These are phyloP conservation scores for Urostyla sp. DNA, from an alignment of 73 alveolate species.

Conservation along the genomic window DNA sequence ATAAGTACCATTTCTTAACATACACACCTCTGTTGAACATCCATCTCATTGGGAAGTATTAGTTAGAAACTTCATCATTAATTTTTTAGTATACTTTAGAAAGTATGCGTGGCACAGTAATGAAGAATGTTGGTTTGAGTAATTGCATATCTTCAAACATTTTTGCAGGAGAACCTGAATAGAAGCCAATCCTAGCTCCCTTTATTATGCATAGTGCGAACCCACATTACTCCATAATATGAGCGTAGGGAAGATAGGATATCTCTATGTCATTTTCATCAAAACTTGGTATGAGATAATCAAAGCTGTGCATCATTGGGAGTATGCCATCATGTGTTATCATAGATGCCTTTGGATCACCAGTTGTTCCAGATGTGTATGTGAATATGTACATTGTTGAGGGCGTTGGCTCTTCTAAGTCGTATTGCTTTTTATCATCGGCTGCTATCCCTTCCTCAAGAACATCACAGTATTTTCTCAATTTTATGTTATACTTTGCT, in stretches of 20 bases:
- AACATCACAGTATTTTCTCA: conserved; percentile 35
- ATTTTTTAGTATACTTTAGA: conserved; percentile 60
- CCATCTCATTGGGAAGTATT: background rate
- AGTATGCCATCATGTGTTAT: conserved; percentile 79
- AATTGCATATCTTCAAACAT: conserved; percentile 59
- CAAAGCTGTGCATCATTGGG: conserved; percentile 15
- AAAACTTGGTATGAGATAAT: background rate
- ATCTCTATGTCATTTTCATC: background rate
- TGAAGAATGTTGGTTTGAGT: conserved; percentile 64
- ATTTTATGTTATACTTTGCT: conserved; percentile 31
- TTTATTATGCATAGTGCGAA: background rate
- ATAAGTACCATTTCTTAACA: conserved; percentile 27
- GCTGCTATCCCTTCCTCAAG: conserved; percentile 41
- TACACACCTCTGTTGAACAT: conserved; percentile 7
- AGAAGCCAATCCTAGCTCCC: conserved; percentile 44
- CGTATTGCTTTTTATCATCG: no score
- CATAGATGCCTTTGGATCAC: conserved; percentile 98
- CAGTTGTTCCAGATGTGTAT: conserved; percentile 98
- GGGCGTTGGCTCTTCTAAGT: conserved; percentile 64
- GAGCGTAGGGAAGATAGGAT: conserved; percentile 1
- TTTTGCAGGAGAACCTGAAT: conserved; percentile 45
- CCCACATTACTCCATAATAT: background rate
- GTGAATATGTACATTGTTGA: conserved; percentile 81
- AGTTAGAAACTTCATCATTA: conserved; percentile 2
- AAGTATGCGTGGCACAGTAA: conserved; percentile 73